Conservation (phyloP, 768 basidiomycete species). For the Termitomyces heimii region DNA sequence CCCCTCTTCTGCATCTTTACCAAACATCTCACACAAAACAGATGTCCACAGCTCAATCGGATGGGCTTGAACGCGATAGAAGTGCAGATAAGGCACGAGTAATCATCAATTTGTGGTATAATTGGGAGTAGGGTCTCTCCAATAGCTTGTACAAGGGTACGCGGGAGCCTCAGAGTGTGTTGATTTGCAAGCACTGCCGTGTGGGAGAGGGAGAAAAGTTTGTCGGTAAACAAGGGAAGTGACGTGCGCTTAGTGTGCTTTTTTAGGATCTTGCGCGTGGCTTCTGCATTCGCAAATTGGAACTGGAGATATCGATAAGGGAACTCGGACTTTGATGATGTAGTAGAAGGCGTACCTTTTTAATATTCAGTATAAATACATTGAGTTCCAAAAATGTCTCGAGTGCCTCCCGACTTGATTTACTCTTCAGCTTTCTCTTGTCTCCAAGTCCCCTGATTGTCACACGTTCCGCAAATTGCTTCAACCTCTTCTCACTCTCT, state of each 20-base stretch:
- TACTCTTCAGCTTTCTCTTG: constrained; percentile 46
- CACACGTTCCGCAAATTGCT: constrained; percentile 56
- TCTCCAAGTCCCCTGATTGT: constrained; percentile 51
- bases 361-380: constrained; percentile 70
- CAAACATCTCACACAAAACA: constrained; percentile 74
- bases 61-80: constrained; percentile 92
- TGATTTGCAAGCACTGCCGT: constrained; percentile 11
- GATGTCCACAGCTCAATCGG: constrained; percentile 71
- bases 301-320: constrained; percentile 37
- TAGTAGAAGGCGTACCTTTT: constrained; percentile 47
- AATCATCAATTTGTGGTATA: constrained; percentile 78
- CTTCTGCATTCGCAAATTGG: constrained; percentile 80
- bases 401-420: constrained; percentile 53
- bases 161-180: constrained; percentile 20
- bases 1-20: constrained; percentile 89
- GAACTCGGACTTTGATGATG: background rate
- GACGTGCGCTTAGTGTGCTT: constrained; percentile 91
- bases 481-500: constrained; percentile 62
- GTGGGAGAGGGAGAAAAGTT: constrained; percentile 11
- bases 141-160: constrained; percentile 69
- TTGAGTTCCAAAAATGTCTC: constrained; percentile 74
- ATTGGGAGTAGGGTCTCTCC: constrained; percentile 78
- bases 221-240: constrained; percentile 50
- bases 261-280: constrained; percentile 89
- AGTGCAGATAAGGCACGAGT: constrained; percentile 83